Evolutionary conservation across 192 early-diverging fungal species (phyloP).

Genomic region (Podila epigama): DNA sequence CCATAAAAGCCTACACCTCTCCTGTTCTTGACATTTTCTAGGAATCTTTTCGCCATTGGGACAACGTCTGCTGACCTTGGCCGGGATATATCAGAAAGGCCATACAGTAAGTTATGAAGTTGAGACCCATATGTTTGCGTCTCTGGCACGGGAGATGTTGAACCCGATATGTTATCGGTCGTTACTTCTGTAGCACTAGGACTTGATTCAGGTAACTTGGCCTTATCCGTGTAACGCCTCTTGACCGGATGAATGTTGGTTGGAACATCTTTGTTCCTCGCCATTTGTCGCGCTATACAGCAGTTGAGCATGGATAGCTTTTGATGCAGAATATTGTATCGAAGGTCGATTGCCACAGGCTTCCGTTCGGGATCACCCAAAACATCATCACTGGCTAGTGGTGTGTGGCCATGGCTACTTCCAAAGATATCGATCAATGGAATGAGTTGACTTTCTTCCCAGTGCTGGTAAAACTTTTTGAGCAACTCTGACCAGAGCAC

Average conservation of each 20-base stretch:
- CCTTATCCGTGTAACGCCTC: slow-evolving; percentile 5
- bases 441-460: slow-evolving; percentile 64
- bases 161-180: neutral
- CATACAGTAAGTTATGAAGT: slow-evolving; percentile 27
- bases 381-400: neutral
- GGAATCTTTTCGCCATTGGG: slow-evolving; percentile 32
- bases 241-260: slow-evolving; percentile 13
- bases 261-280: slow-evolving; percentile 17
- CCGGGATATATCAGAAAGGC: slow-evolving; percentile 37
- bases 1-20: neutral
- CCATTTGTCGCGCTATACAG: slow-evolving; percentile 63
- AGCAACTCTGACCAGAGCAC: slow-evolving; percentile 73
- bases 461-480: slow-evolving; percentile 65
- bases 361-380: slow-evolving; percentile 1
- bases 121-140: slow-evolving; percentile 16
- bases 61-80: slow-evolving; percentile 40
- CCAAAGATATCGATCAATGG: slow-evolving; percentile 57
- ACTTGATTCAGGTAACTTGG: neutral
- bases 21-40: slow-evolving; percentile 31
- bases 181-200: too few species aligned
- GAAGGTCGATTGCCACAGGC: slow-evolving; percentile 65
- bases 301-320: slow-evolving; percentile 87
- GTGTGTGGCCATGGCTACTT: slow-evolving; percentile 2
- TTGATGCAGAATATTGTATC: slow-evolving; percentile 73
- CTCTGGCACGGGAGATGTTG: neutral